Evolutionary conservation across 176 grass and related monocot genomes (phyloP), one percentile per base, ranked within the genome.

Genomic region (Eragrostis nindensis): DNA sequence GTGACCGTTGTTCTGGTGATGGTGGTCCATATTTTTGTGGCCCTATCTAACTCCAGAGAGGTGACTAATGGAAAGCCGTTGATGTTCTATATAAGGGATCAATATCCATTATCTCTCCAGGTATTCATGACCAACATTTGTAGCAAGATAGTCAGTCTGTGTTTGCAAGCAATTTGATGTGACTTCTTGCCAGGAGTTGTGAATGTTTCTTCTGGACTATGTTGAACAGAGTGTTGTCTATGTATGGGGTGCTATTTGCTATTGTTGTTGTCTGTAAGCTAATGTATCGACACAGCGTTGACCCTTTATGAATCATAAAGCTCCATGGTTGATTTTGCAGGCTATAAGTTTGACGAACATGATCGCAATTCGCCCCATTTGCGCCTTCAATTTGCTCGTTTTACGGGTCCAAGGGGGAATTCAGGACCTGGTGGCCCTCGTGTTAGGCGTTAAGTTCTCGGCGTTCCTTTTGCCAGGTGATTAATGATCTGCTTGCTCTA

Each of bases 281-380:
- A 71, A 71, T 27, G 27, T 41, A 77, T 70, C 27, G 48, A 71
- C 0, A 7, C 66, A 80, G 8, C 25, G 2, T 62, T 18, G 65
- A 62, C 59, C 47, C 11, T 17, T 65, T 26, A n/a, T 9, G 41
- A 76, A 63, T 78, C 68, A 71, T 84, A 46, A 86, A 83, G 60
- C 60, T 80, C 76, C 63, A 72, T 6, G 73, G 40, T 74, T 91
- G 80, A 73, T 82, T 91, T 89, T 94, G 81, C 89, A 94, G 92
- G 92, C 76, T 94, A 94, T 82, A 89, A 89, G 68, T 91, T 91
- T 38, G 92, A 91, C n/a, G 92, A 94, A 30, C 86, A 89, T 18
- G 92, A 94, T 79, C 92, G 89, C 60, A 88, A 79, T 75, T 94
- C 92, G 3, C 72, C 92, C 74, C 86, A 89, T 53, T 44, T 94